These are phyloP conservation scores for Debaryomycetaceae sp. DNA, from an alignment of 1,139 yeast species.

Conservation along the genomic window DNA sequence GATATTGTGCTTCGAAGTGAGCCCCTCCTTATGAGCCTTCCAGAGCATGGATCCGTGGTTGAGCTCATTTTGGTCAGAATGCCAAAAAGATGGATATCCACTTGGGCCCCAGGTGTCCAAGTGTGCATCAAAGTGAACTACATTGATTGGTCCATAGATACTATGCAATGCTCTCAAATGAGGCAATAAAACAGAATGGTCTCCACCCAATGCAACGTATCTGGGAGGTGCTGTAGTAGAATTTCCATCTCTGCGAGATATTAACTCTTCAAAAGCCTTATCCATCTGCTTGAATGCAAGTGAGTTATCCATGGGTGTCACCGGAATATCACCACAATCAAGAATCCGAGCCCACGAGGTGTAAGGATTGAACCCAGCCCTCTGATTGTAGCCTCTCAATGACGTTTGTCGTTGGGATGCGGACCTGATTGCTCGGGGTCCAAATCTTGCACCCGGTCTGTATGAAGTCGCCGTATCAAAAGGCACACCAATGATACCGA, in stretches of 20 bases:
- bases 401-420: conserved; percentile 73
- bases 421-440: conserved; percentile 70
- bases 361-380: conserved; percentile 67
- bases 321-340: conserved; percentile 83
- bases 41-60: conserved; percentile 83
- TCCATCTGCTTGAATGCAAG: conserved; percentile 73
- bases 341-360: conserved; percentile 62
- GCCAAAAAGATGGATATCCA: conserved; percentile 66
- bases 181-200: conserved; percentile 70
- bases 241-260: conserved; percentile 28
- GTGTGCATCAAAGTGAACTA: conserved; percentile 78
- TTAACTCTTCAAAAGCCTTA: conserved; percentile 58
- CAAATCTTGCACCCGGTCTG: conserved; percentile 77
- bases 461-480: conserved; percentile 76
- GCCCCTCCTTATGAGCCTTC: conserved; percentile 69
- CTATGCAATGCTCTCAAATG: conserved; percentile 60
- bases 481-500: conserved; percentile 73
- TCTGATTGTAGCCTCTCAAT: conserved; percentile 56
- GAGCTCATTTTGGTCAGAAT: conserved; percentile 57
- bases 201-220: conserved; percentile 72
- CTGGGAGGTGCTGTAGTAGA: conserved; percentile 46
- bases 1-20: conserved; percentile 53
- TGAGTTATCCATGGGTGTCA: conserved; percentile 71
- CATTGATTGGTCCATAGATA: conserved; percentile 60
- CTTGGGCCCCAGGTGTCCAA: conserved; percentile 79